Evolutionary conservation across 352 stramenopile genomes (phyloP), one percentile per base, ranked within the genome.

Genomic region (Thalassiosira mediterranea): DNA sequence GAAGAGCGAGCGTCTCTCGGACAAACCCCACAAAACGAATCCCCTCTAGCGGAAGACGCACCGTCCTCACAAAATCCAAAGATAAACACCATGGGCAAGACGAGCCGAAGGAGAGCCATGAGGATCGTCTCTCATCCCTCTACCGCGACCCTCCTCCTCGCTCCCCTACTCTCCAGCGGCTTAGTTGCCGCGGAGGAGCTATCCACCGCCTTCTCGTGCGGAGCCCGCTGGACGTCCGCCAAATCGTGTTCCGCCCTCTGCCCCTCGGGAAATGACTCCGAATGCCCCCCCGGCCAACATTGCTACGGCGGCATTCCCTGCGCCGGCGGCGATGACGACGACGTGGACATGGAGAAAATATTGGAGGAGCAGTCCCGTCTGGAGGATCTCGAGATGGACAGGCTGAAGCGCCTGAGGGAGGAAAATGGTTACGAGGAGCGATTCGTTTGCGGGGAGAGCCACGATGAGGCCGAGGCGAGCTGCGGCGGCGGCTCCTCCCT

Each of bases 261-360:
- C 26, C 25, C 29, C 2, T 32, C n/a, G 25, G 59, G 40, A 38
- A 13, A 7, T 15, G 47, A 57, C 32, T 8, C 23, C 31, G 28
- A 13, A 11, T 70, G 61, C 25, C 61, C 61, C 8, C n/a, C 13
- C 17, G 61, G 61, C 19, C 42, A 70, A 25, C 19, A 34, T 5
- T 70, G 61, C 10, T 70, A 70, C 34, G 61, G 46, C 17, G 61
- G 61, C 25, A 59, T 70, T 28, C 23, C 44, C 7, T 70, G 61
- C 44, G 37, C 46, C 34, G 61, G 46, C 17, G 61, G 61, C 25
- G 47, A 60, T 28, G 31, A 25, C 7, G 58, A 47, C 44, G 15
- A 53, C 11, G n/a, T 3, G 26, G 37, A 26, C 21, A 53, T 53
- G 56, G 34, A 34, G 10, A n/a, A 29, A 38, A 26, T 42, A 38